These are phyloP conservation scores for Strobilomyces dryophilus DNA, from an alignment of 768 basidiomycete genomes.

Conservation along the genomic window DNA sequence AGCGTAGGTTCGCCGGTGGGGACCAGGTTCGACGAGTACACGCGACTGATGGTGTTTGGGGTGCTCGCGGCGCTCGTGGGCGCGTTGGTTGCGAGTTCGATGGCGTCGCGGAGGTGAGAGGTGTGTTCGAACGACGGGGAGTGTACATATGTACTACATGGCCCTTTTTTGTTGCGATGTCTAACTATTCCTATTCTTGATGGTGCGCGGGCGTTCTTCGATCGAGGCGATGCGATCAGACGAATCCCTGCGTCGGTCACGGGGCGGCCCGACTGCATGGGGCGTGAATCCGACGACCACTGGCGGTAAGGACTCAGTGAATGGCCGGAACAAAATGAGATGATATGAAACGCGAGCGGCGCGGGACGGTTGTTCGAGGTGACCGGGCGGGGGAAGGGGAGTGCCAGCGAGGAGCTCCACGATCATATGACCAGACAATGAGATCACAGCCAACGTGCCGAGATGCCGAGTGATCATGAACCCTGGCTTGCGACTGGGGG, in stretches of 20 bases:
- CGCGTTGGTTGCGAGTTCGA: conserved; percentile 50
- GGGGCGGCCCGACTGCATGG: too few species aligned
- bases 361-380: not conserved
- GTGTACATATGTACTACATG: too few species aligned
- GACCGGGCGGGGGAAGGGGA: not conserved
- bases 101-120: conserved; percentile 26
- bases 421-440: too few species aligned
- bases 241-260: too few species aligned
- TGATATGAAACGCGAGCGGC: not conserved
- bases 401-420: too few species aligned
- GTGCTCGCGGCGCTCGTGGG: conserved; percentile 61
- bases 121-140: too few species aligned
- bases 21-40: conserved; percentile 53
- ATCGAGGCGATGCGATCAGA: too few species aligned
- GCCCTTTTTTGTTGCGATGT: too few species aligned
- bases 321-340: too few species aligned
- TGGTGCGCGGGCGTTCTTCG: not conserved
- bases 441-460: too few species aligned
- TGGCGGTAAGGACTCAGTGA: not conserved
- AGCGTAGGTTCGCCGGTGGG: conserved; percentile 28
- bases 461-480: conserved; percentile 17
- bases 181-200: too few species aligned
- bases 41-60: conserved; percentile 60
- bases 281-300: too few species aligned
- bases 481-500: not conserved